phyloP scores from a whole-genome alignment of 768 basidiomycete genomes.

The Guyanaporus albipodus region DNA sequence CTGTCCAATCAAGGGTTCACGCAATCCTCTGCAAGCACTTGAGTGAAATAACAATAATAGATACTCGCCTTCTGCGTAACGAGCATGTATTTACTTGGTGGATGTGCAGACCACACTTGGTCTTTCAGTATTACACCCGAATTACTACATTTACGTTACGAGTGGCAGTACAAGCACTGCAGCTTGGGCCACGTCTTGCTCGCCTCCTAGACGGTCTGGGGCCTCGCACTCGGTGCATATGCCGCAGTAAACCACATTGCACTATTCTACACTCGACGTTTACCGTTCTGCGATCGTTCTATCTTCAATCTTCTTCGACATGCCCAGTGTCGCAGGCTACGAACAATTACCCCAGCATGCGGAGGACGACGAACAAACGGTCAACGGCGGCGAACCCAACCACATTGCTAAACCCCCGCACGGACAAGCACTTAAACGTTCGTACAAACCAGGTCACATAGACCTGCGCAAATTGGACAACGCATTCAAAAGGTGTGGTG shows the following conservation, averaged over 20 bases:
- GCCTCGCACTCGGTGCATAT: constrained; percentile 3
- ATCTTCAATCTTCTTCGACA: constrained; percentile 16
- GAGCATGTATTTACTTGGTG: background rate
- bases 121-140: no score
- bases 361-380: constrained; percentile 38
- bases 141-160: constrained; percentile 6
- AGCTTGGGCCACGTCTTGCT: background rate
- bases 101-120: background rate
- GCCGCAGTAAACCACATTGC: constrained; percentile 18
- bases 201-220: constrained; percentile 10
- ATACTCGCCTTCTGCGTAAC: no score
- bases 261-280: constrained; percentile 5
- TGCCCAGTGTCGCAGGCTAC: constrained; percentile 46
- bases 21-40: no score
- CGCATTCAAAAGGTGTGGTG: constrained; percentile 71
- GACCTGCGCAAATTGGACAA: constrained; percentile 77
- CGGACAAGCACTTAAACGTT: constrained; percentile 29
- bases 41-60: no score
- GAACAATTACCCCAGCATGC: constrained; percentile 42
- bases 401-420: constrained; percentile 24
- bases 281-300: background rate
- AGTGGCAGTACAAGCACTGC: constrained; percentile 21
- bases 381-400: constrained; percentile 32
- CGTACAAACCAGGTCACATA: constrained; percentile 56
- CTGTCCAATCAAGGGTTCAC: background rate